Conservation (phyloP, 2,329 filamentous ascomycete species). For the Trichoderma sp. region DNA sequence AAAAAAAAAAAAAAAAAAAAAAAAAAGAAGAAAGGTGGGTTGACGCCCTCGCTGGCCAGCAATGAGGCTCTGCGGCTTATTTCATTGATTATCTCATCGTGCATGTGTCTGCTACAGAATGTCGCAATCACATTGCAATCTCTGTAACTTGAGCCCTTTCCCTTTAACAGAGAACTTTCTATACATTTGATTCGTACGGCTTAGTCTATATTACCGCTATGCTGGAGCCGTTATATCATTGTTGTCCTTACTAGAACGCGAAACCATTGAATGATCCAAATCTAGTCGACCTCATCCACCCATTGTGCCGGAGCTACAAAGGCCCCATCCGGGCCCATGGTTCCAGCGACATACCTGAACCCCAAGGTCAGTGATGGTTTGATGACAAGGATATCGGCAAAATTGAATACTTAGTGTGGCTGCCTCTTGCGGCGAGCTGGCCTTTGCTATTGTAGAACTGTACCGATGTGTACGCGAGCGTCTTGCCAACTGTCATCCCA, state of each 20-base stretch:
- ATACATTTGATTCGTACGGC: not conserved
- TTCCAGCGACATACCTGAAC: constrained; percentile 46
- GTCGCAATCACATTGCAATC: not conserved
- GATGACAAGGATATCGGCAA: not conserved
- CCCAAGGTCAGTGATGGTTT: not conserved
- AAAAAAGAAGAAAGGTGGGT: not conserved
- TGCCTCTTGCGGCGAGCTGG: constrained; percentile 62
- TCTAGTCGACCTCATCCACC: constrained; percentile 40
- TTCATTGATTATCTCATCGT: not conserved
- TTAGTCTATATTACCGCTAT: not conserved
- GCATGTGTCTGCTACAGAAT: not conserved
- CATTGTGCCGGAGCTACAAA: constrained; percentile 43
- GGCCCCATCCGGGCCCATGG: constrained; percentile 40
- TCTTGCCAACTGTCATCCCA: constrained; percentile 58
- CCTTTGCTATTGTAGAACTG: constrained; percentile 61
- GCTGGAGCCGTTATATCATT: not conserved
- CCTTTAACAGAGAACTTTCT: not conserved
- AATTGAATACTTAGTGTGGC: constrained; percentile 62
- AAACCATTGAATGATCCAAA: not conserved
- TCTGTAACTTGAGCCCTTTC: not conserved
- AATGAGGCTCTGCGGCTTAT: not conserved
- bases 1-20: not conserved
- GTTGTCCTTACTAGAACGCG: not conserved
- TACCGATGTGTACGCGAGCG: constrained; percentile 61
- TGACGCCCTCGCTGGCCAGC: not conserved